These are phyloP conservation scores for Stylosanthes scabra DNA, from an alignment of 331 rosid species.

Conservation along the genomic window DNA sequence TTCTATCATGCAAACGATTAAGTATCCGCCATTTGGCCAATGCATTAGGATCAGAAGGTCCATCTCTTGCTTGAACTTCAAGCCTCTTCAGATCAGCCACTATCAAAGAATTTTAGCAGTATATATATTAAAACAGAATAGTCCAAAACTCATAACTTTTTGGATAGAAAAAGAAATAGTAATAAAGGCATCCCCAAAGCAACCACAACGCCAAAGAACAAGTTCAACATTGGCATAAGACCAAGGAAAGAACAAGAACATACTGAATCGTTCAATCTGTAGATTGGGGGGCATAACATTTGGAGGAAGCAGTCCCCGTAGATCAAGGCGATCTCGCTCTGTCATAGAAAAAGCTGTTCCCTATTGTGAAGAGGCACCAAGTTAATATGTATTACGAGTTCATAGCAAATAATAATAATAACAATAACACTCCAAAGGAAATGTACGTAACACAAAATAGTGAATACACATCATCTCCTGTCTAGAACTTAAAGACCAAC, in stretches of 20 bases:
- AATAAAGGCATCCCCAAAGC: not conserved
- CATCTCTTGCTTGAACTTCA: conserved; percentile 96
- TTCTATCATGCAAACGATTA: conserved; percentile 96
- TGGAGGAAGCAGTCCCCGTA: conserved; percentile 98
- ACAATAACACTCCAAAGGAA: conserved; percentile 24
- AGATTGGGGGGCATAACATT: conserved; percentile 88
- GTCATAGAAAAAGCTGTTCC: conserved; percentile 97
- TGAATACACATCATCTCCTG: conserved; percentile 27
- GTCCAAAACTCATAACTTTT: not conserved
- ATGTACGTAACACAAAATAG: conserved; percentile 1
- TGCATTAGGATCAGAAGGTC: conserved; percentile 97
- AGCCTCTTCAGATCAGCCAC: conserved; percentile 96
- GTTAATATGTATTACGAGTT: conserved; percentile 32
- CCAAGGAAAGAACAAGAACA: conserved; percentile 34
- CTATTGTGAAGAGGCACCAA: conserved; percentile 53
- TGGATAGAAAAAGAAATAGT: not conserved
- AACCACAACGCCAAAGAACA: not conserved
- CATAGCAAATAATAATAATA: conserved; percentile 6
- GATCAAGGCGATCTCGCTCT: conserved; percentile 98
- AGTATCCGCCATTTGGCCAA: conserved; percentile 99
- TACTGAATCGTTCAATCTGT: conserved; percentile 96
- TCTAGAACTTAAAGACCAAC: conserved; percentile 8
- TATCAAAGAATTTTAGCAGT: conserved; percentile 44
- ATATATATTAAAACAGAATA: conserved; percentile 8
- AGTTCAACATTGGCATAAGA: conserved; percentile 10